Evolutionary conservation across 345 rosid genomes (phyloP).

Genomic region (Xanthoceras sorbifolium): DNA sequence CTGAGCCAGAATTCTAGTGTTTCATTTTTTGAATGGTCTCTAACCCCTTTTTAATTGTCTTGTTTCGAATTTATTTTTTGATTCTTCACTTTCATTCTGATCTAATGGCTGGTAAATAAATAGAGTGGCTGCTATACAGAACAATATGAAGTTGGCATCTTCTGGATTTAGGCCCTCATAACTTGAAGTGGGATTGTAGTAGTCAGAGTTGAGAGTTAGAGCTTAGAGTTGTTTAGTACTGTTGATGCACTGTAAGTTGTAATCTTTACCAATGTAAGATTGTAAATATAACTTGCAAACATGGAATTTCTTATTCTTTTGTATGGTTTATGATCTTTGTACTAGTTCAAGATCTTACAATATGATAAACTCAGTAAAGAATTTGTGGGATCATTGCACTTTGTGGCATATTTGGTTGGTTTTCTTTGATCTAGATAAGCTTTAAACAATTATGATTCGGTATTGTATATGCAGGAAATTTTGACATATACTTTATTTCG

Average conservation of each 20-base stretch:
- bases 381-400: neutral
- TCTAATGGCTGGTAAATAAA: no score
- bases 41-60: no score
- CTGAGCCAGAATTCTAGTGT: no score
- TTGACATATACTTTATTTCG: no score
- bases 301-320: neutral
- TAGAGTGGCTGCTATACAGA: no score
- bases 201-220: neutral
- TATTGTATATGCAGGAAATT: neutral
- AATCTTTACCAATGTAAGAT: neutral
- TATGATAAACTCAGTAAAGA: neutral
- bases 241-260: neutral
- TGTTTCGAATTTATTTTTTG: no score
- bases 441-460: neutral
- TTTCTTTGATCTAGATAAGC: neutral
- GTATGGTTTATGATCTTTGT: neutral
- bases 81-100: no score
- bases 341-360: neutral
- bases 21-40: no score
- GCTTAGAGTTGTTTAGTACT: neutral
- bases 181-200: neutral
- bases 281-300: neutral
- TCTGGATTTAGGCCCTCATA: neutral
- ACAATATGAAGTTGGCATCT: neutral
- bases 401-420: neutral